Conservation (phyloP, 192 early-diverging fungal genomes). For the Spinellus fusiger region DNA sequence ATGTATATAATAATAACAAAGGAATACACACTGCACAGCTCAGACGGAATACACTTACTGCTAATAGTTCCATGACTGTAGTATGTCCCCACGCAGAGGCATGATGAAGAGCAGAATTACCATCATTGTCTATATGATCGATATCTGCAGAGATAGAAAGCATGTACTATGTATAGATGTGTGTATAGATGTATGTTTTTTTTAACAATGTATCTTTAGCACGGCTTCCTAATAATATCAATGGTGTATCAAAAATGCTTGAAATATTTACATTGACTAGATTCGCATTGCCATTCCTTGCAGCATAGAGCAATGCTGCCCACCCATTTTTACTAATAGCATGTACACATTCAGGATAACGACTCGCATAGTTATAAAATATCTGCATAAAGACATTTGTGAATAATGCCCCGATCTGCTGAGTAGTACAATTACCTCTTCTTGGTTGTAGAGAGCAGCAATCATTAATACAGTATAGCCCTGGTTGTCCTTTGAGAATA, state of each 20-base stretch:
- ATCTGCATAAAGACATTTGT: slow-evolving; percentile 10
- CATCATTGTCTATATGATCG: slow-evolving; percentile 37
- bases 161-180: slow-evolving; percentile 14
- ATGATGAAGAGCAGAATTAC: slow-evolving; percentile 35
- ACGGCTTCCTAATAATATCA: not conserved
- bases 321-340: slow-evolving; percentile 30
- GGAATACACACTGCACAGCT: too few species aligned
- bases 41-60: slow-evolving; percentile 3
- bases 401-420: not conserved
- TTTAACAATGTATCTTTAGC: not conserved
- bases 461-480: slow-evolving; percentile 34
- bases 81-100: slow-evolving; percentile 34
- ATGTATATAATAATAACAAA: not conserved
- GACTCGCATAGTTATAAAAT: slow-evolving; percentile 25
- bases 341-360: slow-evolving; percentile 33
- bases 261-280: slow-evolving; percentile 22
- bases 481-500: slow-evolving; percentile 18
- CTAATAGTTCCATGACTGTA: slow-evolving; percentile 26
- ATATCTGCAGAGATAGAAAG: slow-evolving; percentile 28
- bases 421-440: slow-evolving; percentile 22
- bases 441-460: slow-evolving; percentile 28
- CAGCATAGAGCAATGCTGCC: slow-evolving; percentile 31
- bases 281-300: slow-evolving; percentile 32
- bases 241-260: not conserved
- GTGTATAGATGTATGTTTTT: not conserved